These are phyloP conservation scores for Penicillium sp. DNA, from an alignment of 2,329 filamentous ascomycete genomes.

Conservation along the genomic window DNA sequence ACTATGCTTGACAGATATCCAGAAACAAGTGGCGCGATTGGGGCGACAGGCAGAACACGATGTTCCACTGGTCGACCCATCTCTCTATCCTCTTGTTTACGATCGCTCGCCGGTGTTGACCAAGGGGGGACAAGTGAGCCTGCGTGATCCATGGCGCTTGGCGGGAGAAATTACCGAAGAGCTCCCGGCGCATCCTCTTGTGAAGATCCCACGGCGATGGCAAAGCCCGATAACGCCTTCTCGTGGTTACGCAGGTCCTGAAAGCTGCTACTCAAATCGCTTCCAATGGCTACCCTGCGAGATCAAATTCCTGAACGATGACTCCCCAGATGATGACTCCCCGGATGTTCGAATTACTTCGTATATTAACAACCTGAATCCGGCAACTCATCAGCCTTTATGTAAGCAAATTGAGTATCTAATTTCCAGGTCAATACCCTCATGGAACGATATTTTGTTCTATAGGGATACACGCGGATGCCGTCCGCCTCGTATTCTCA, in stretches of 20 bases:
- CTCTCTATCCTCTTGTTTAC: too few species aligned
- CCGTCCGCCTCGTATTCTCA: not conserved
- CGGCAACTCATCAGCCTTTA: not conserved
- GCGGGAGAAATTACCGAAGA: not conserved
- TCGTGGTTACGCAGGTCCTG: not conserved
- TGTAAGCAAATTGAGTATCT: not conserved
- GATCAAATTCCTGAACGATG: not conserved
- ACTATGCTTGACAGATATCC: too few species aligned
- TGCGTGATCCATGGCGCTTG: not conserved
- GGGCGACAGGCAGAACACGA: too few species aligned
- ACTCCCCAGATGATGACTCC: not conserved
- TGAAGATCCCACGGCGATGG: too few species aligned
- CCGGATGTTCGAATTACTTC: not conserved
- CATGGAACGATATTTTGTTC: not conserved
- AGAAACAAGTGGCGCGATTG: too few species aligned
- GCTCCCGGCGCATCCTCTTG: not conserved
- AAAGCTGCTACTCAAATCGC: slow-evolving; percentile 16
- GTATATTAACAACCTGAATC: not conserved
- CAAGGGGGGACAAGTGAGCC: too few species aligned
- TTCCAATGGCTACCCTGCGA: slow-evolving; percentile 20
- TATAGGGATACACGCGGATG: not conserved
- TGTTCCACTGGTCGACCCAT: too few species aligned
- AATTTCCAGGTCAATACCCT: not conserved
- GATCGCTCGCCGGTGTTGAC: too few species aligned
- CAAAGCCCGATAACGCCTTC: too few species aligned